A percentile compares a stretch with the other conserved stretches of the same genome.
Evolutionary conservation across 345 rosid genomes (phyloP).

Genomic region (Hypericum perforatum): DNA sequence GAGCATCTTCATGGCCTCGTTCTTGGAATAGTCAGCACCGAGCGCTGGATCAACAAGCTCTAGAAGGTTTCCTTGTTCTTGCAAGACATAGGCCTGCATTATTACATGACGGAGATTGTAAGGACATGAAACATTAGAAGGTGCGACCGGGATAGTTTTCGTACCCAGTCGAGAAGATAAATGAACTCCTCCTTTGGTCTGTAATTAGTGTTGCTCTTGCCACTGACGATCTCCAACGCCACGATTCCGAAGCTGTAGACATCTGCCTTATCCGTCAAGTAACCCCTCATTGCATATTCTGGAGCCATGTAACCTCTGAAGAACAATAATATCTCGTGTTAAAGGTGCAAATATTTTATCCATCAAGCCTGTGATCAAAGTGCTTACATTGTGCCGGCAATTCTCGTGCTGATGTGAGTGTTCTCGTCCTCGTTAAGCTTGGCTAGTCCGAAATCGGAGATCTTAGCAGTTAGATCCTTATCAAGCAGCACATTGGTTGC

Average conservation of each 20-base stretch:
- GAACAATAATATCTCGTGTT: neutral
- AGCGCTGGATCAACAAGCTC: slow-evolving; percentile 74
- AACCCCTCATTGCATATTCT: slow-evolving; percentile 96
- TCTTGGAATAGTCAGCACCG: slow-evolving; percentile 38
- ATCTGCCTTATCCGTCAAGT: slow-evolving; percentile 90
- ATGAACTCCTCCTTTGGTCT: slow-evolving; percentile 92
- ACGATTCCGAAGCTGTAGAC: slow-evolving; percentile 90
- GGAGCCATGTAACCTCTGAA: slow-evolving; percentile 97
- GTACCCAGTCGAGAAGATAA: slow-evolving; percentile 91
- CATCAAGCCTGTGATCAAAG: no score
- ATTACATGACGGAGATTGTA: no score
- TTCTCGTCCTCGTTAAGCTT: slow-evolving; percentile 69
- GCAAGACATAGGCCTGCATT: slow-evolving; percentile 71
- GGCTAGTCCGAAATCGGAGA: slow-evolving; percentile 64
- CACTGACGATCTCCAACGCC: slow-evolving; percentile 72
- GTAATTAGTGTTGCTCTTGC: slow-evolving; percentile 91
- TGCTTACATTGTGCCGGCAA: slow-evolving; percentile 62
- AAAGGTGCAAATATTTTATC: neutral
- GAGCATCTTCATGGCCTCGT: slow-evolving; percentile 62
- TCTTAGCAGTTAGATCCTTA: slow-evolving; percentile 49
- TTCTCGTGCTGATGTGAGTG: slow-evolving; percentile 62
- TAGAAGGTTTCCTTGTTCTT: slow-evolving; percentile 84
- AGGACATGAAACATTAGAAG: neutral
- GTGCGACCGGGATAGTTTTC: no score
- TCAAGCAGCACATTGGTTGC: slow-evolving; percentile 69